These are phyloP conservation scores for Petunia secreta DNA, from an alignment of 257 asterid species.

Conservation along the genomic window DNA sequence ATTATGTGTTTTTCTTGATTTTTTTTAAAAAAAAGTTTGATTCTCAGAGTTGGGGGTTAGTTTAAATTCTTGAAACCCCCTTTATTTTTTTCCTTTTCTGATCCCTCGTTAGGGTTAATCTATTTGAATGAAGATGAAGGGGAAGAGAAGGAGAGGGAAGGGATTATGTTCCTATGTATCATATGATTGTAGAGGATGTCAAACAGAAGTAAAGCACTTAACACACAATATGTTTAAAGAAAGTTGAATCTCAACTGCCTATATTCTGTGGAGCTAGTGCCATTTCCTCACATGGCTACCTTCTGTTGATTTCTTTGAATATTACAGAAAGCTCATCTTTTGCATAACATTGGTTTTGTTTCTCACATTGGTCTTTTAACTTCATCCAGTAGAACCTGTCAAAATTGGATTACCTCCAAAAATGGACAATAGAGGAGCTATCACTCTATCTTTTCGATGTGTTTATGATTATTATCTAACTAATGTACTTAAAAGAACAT, in stretches of 20 bases:
- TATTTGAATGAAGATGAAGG: neutral
- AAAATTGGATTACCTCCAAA: neutral
- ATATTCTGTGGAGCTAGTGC: neutral
- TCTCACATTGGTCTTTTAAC: too few species aligned
- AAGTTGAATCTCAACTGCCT: constrained; percentile 6
- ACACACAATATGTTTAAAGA: neutral
- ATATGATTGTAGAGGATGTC: constrained; percentile 9
- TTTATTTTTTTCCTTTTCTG: neutral
- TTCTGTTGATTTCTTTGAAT: neutral
- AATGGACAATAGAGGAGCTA: neutral
- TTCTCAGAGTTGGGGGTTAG: neutral
- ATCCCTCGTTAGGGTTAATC: neutral
- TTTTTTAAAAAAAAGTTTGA: neutral
- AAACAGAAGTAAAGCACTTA: neutral
- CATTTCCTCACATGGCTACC: neutral
- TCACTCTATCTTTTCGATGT: neutral
- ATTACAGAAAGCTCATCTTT: neutral
- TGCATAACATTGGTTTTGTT: neutral
- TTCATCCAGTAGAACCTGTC: neutral
- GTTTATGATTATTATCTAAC: neutral
- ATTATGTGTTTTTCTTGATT: too few species aligned
- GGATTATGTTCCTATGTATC: neutral
- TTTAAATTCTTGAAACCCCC: constrained; percentile 13
- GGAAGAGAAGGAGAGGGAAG: neutral
- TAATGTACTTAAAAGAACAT: neutral